Conservation (phyloP, 345 rosid genomes). For the Salix purpurea region DNA sequence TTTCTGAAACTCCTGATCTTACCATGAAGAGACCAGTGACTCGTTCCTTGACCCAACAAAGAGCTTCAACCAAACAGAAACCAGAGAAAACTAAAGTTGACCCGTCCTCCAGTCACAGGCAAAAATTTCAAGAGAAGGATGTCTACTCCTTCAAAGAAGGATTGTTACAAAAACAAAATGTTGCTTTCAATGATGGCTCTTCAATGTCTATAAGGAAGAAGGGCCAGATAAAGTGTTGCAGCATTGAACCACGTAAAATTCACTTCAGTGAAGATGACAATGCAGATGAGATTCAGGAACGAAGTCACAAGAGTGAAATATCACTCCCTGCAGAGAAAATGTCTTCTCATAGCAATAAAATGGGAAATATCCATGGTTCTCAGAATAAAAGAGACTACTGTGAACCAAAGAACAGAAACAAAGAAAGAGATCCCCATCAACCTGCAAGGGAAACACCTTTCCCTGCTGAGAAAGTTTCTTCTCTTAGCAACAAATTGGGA, state of each 20-base stretch:
- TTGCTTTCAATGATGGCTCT: constrained; percentile 32
- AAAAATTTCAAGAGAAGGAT: constrained; percentile 30
- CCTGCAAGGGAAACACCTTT: constrained; percentile 30
- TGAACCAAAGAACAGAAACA: constrained; percentile 22
- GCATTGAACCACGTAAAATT: constrained; percentile 39
- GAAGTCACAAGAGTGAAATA: constrained; percentile 31
- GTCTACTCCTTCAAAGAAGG: constrained; percentile 58
- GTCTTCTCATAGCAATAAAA: constrained; percentile 38
- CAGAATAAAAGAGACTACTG: constrained; percentile 23
- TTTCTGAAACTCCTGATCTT: constrained; percentile 57
- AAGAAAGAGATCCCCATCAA: constrained; percentile 32
- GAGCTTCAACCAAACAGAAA: constrained; percentile 32
- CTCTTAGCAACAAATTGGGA: constrained; percentile 33
- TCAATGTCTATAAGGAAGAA: constrained; percentile 37
- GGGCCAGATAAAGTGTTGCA: constrained; percentile 31
- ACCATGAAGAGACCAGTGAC: constrained; percentile 54
- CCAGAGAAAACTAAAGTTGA: constrained; percentile 29
- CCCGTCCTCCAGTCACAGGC: constrained; percentile 32
- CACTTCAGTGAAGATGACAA: constrained; percentile 32
- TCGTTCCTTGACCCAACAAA: constrained; percentile 46
- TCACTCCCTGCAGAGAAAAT: constrained; percentile 40
- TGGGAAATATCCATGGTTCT: constrained; percentile 22
- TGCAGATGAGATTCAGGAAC: constrained; percentile 35
- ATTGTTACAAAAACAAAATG: constrained; percentile 23
- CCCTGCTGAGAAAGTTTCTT: constrained; percentile 43